Evolutionary conservation across 352 stramenopile species (phyloP).

Genomic region (Labyrinthula sp.): DNA sequence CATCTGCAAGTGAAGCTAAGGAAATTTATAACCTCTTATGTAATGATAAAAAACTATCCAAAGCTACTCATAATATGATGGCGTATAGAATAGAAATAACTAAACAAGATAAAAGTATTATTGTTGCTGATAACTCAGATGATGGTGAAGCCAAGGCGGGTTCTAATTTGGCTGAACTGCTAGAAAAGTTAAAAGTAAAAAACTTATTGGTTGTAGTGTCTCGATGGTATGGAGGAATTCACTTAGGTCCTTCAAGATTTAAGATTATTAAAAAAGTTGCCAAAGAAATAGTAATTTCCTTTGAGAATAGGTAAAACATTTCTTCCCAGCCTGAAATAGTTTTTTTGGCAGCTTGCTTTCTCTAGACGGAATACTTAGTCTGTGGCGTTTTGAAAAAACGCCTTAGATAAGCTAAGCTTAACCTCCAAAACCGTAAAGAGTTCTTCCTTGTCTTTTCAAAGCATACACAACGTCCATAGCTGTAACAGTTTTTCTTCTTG

Average conservation of each 20-base stretch:
- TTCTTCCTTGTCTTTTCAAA: slow-evolving; percentile 84
- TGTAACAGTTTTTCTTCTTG: slow-evolving; percentile 82
- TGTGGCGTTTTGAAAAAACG: no score
- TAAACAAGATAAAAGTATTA: no score
- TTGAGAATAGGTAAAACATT: no score
- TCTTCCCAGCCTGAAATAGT: no score
- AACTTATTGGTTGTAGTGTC: not conserved
- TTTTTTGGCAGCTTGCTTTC: no score
- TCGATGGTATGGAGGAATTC: not conserved
- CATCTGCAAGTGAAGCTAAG: no score
- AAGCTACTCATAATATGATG: not conserved
- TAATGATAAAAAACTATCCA: no score
- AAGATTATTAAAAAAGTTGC: not conserved
- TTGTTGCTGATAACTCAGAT: not conserved
- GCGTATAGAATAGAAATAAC: not conserved
- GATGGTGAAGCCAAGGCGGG: not conserved
- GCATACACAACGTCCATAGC: slow-evolving; percentile 94
- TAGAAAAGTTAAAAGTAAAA: not conserved
- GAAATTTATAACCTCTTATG: no score
- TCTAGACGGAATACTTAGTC: no score
- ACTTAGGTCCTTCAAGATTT: not conserved
- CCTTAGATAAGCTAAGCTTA: slow-evolving; percentile 34
- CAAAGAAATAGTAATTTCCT: no score
- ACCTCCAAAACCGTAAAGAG: slow-evolving; percentile 70
- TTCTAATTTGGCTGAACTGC: not conserved